Evolutionary conservation across 192 early-diverging fungal genomes (phyloP).

Genomic region (Coemansia biformis): DNA sequence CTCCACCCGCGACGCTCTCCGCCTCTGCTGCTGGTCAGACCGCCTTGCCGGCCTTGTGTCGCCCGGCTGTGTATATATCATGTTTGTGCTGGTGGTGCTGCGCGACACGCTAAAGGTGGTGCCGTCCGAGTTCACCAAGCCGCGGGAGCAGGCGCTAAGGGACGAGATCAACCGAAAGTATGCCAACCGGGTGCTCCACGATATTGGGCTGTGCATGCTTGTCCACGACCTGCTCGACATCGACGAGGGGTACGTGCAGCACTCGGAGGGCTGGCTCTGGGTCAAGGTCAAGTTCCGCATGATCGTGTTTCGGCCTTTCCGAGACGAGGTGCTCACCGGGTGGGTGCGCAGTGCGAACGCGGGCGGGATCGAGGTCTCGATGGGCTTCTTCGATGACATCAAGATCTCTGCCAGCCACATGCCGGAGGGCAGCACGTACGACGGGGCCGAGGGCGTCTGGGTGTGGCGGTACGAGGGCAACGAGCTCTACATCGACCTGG

Average conservation of each 20-base stretch:
- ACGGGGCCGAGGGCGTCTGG: slow-evolving; percentile 68
- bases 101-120: slow-evolving; percentile 81
- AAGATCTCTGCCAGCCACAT: slow-evolving; percentile 63
- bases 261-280: slow-evolving; percentile 71
- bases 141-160: slow-evolving; percentile 68
- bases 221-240: slow-evolving; percentile 73
- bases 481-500: slow-evolving; percentile 76
- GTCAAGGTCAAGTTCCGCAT: slow-evolving; percentile 77
- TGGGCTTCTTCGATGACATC: slow-evolving; percentile 93
- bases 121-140: slow-evolving; percentile 73
- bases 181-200: slow-evolving; percentile 80
- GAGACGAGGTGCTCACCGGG: slow-evolving; percentile 80
- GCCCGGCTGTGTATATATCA: slow-evolving; percentile 20
- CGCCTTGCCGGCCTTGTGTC: not conserved
- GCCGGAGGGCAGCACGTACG: slow-evolving; percentile 61
- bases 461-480: slow-evolving; percentile 79
- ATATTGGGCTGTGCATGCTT: slow-evolving; percentile 85
- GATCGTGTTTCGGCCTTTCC: slow-evolving; percentile 86
- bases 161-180: slow-evolving; percentile 91
- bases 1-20: too few relatives aligned
- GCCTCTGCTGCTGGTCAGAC: too few relatives aligned
- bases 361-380: slow-evolving; percentile 63
- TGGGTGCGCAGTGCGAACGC: slow-evolving; percentile 67
- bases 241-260: slow-evolving; percentile 82
- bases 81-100: slow-evolving; percentile 83